Evolutionary conservation across 208 protist species (phyloP), one percentile per base, ranked within the genome.

Genomic region (Wallacemonas rigidus): DNA sequence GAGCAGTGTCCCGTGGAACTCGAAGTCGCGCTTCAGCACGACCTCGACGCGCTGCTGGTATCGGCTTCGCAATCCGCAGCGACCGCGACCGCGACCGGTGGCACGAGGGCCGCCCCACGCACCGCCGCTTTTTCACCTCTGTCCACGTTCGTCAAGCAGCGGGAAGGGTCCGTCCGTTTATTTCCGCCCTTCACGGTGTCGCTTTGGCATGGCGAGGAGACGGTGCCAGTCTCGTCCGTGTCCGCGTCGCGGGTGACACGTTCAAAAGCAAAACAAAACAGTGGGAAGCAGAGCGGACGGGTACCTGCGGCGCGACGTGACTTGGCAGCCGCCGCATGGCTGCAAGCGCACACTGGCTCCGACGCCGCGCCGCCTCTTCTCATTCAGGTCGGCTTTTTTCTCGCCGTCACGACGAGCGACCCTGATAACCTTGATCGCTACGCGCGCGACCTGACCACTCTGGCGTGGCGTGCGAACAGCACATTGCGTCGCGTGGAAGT

Each of bases 381-480:
- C 3, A 11, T 65, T 15, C 60, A 65, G 8, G 5, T 65, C 6
- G 60, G 60, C n/a, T 17, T 65, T 11, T 12, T 7, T 41, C 60
- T 65, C 12, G 36, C 60, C 4, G 1, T 65, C 41, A 65, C 60
- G 40, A 51, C 60, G 43, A 41, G 11, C 6, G 11, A 65, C 8
- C 41, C 41, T 3, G 9, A 7, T 4, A 38, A 8, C n/a, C 60
- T 65, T 6, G 60, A 3, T 9, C 41, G 17, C 38, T 48, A 53
- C 60, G 36, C 17, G 9, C 60, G 9, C 7, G 60, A 45, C 60
- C 11, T 65, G 12, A 15, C n/a, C 40, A 14, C 40, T 9, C 60
- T 44, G 6, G 40, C 43, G 12, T 65, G 60, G 60, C 60, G 60
- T 17, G 60, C 60, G 7, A 51, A 65, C 60, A 65, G 60, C 43